A percentile compares a stretch with the other conserved stretches of the same genome.
phyloP scores from a whole-genome alignment of 768 basidiomycete species.

The Chlorophyllum brunneum region DNA sequence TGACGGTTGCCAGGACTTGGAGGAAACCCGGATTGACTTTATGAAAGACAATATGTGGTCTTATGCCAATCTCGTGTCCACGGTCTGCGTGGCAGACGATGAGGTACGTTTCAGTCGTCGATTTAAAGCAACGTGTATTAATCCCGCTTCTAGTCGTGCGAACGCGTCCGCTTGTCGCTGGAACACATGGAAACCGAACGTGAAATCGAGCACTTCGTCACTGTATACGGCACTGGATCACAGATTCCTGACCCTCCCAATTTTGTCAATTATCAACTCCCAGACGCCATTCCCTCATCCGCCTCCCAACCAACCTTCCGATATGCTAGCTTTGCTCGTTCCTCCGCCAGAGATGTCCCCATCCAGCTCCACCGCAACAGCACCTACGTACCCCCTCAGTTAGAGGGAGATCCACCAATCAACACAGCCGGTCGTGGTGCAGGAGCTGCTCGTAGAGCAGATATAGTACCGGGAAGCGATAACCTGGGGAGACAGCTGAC shows the following conservation, averaged over 20 bases:
- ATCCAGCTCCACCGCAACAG: conserved; percentile 10
- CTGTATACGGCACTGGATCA: conserved; percentile 83
- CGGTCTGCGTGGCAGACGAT: conserved; percentile 92
- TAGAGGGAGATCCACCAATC: conserved; percentile 40
- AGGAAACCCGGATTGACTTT: conserved; percentile 92
- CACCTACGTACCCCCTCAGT: conserved; percentile 20
- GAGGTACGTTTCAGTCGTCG: conserved; percentile 53
- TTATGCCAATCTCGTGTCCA: conserved; percentile 95
- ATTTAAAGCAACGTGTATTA: conserved; percentile 2
- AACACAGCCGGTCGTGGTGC: conserved; percentile 76
- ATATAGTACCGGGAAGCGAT: conserved; percentile 25
- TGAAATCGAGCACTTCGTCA: conserved; percentile 89
- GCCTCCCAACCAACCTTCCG: conserved; percentile 54
- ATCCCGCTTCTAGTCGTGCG: conserved; percentile 67
- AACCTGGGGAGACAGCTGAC: conserved; percentile 31
- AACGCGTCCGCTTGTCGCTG: conserved; percentile 78
- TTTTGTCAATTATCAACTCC: conserved; percentile 78
- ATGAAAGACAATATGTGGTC: conserved; percentile 95
- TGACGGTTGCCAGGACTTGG: conserved; percentile 92
- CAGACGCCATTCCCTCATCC: conserved; percentile 60
- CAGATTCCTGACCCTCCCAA: conserved; percentile 84
- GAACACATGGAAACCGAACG: conserved; percentile 86
- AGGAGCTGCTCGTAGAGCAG: conserved; percentile 35
- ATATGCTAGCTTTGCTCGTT: conserved; percentile 49
- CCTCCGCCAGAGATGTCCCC: conserved; percentile 36